Evolutionary conservation across 371 early-diverging fungal genomes (phyloP).

Genomic region (Actinomucor elegans): DNA sequence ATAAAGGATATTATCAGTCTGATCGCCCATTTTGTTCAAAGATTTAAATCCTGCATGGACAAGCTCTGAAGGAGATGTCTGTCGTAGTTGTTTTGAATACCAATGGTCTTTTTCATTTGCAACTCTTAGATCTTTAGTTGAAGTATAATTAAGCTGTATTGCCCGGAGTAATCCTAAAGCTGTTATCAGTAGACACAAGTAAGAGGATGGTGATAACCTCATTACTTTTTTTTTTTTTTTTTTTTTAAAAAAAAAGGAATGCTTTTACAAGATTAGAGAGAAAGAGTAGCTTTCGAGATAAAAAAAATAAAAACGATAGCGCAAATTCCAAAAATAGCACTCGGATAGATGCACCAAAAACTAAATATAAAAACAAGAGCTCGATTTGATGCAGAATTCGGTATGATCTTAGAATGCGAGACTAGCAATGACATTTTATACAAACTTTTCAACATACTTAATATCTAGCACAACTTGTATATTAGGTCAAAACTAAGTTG

Average conservation of each 20-base stretch:
- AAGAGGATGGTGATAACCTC: constrained; percentile 7
- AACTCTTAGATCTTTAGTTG: constrained; percentile 16
- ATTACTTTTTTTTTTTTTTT: neutral
- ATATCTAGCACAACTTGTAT: no score
- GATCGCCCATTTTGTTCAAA: constrained; percentile 33
- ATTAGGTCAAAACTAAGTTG: no score
- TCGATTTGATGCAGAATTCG: no score
- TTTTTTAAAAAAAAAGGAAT: neutral
- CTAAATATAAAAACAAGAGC: no score
- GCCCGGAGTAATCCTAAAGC: constrained; percentile 1
- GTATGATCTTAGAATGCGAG: no score
- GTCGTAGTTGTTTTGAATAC: neutral
- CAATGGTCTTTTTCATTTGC: constrained; percentile 16
- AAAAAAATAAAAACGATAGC: no score
- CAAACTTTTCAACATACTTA: no score
- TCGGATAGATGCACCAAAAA: no score
- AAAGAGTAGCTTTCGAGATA: no score
- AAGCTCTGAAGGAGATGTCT: neutral
- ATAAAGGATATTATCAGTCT: constrained; percentile 55
- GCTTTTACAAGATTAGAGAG: neutral
- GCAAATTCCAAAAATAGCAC: no score
- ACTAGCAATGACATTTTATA: no score
- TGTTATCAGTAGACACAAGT: constrained; percentile 2
- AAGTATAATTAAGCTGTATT: constrained; percentile 6
- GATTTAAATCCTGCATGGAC: neutral